Base-by-base conservation (phyloP, 257 asterid species). In the Solanum gandarillasii region DNA sequence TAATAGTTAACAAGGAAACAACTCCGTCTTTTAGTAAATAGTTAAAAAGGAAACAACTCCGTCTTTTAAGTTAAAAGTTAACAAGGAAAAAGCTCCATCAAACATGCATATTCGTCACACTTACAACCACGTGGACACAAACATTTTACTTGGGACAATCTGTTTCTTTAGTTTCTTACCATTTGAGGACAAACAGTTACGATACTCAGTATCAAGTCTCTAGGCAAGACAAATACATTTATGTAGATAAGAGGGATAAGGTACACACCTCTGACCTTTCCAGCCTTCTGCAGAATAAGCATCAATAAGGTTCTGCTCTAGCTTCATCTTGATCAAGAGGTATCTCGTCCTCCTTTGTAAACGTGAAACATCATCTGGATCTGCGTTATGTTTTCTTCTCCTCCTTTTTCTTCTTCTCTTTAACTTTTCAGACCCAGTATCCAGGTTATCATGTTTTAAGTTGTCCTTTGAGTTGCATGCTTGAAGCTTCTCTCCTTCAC, bases 261-360 rank as follows among this genome's bases (percentile, higher is more conserved):
- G 79, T 78, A 84, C 88, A 90, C 93, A 97, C 99, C 99, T 97
- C 92, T 97, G 98, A 87, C 99, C 99, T 90, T 95, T 95, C 99
- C 99, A 97, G 84, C 99, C 99, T 91, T 97, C 98, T 39, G 95
- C 87, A 87, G 98, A 95, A 91, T 97, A 97, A 87, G 99, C 99
- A 91, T 97, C 99, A 88, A 97, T 92, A 58, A 97, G 95, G 90
- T 97, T 95, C 95, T 97, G 99, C 93, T 97, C 99, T 92, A 91
- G 90, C 93, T 95, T 97, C 91, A 95, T 91, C 92, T 95, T 97
- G 72, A 97, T 90, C 90, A 95, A 90, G 83, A 97, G 91, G 92
- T 95, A 95, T 90, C 95, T 92, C 48, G 99, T 94, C 95, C 98
- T 93, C 93, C 96, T 95, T 82, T 95, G 99, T 89, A 95, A 88